A percentile compares a stretch with the other conserved stretches of the same genome.
Conservation (phyloP, 345 rosid species). For the Syzygium oleosum region DNA sequence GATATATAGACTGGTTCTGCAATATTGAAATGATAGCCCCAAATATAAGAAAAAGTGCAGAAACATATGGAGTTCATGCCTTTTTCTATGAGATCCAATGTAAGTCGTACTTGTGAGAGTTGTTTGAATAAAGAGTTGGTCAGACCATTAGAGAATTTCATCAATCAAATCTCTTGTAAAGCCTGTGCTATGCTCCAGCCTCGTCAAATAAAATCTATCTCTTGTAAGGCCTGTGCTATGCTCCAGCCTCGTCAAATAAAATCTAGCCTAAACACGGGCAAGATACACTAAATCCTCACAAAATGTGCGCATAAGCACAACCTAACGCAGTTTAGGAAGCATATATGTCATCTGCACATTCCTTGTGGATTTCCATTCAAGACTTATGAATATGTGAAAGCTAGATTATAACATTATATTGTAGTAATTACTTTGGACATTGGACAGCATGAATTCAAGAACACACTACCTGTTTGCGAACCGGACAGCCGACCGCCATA, state of each 20-base stretch:
- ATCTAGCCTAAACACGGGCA: neutral
- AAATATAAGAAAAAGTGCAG: neutral
- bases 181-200: neutral
- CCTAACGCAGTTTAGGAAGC: neutral
- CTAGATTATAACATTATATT: neutral
- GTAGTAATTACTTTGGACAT: neutral
- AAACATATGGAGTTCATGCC: neutral
- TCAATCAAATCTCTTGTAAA: neutral
- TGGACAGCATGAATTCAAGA: neutral
- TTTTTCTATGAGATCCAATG: neutral
- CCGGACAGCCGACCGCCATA: conserved; percentile 50
- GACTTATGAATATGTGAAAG: neutral
- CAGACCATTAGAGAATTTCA: neutral
- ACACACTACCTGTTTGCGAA: conserved; percentile 38
- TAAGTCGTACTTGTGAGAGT: neutral
- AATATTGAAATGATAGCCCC: neutral
- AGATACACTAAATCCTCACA: neutral
- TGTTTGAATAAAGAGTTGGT: neutral
- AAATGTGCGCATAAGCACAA: neutral
- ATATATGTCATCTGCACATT: neutral
- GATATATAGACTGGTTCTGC: neutral
- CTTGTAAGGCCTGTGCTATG: neutral
- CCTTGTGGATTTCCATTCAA: neutral
- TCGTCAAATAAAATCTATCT: neutral
- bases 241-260: neutral